Evolutionary conservation across 495 filamentous ascomycete genomes (phyloP).

Genomic region (Lasiosphaeria hispida): DNA sequence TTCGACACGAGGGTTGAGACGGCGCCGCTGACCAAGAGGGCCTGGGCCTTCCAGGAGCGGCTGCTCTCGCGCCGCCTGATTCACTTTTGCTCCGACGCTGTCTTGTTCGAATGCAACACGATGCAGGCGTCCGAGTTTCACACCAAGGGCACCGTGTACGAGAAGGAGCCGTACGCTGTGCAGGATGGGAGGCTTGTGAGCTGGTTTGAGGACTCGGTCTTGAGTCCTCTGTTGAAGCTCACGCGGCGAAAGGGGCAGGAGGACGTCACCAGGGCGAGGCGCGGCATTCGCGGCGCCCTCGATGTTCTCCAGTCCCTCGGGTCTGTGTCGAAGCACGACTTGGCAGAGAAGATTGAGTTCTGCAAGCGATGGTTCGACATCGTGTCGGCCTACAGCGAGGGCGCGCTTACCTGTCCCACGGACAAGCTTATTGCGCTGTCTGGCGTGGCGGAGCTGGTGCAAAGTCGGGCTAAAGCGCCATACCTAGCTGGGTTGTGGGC

Average conservation of each 20-base stretch:
- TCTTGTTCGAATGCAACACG: conserved; percentile 33
- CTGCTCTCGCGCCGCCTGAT: conserved; percentile 27
- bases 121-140: conserved; percentile 6
- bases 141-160: neutral
- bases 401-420: conserved; percentile 2
- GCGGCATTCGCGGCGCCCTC: conserved; percentile 14
- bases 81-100: conserved; percentile 23
- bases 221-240: neutral
- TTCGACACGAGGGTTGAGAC: conserved; percentile 1
- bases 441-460: no score
- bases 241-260: neutral
- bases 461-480: no score
- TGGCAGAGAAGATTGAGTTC: conserved; percentile 9
- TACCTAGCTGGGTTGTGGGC: no score
- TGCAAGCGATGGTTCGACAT: conserved; percentile 14
- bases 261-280: neutral
- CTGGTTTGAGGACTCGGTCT: conserved; percentile 4
- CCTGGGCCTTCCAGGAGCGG: conserved; percentile 36
- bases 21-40: conserved; percentile 15
- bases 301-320: conserved; percentile 12
- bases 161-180: conserved; percentile 2
- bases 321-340: neutral
- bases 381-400: conserved; percentile 12
- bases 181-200: neutral
- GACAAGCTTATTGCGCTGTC: no score